A percentile compares a stretch with the other conserved stretches of the same genome.
phyloP scores from a whole-genome alignment of 1,284 basidiomycete genomes.

The Boletus semigastroideus region DNA sequence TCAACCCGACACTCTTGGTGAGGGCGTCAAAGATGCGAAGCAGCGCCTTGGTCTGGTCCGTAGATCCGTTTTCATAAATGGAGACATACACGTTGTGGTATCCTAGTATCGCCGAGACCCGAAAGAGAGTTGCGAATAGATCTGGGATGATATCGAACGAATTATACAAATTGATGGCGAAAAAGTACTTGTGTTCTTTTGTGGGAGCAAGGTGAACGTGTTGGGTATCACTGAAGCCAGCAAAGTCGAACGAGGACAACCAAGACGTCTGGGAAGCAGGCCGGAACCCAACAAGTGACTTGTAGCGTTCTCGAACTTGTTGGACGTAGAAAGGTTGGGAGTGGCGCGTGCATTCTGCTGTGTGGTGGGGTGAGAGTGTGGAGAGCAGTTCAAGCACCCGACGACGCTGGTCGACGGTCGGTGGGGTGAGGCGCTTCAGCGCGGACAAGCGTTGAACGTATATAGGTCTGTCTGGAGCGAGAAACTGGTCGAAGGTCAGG shows the following conservation, averaged over 20 bases:
- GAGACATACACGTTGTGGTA: slow-evolving; percentile 96
- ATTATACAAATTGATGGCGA: slow-evolving; percentile 97
- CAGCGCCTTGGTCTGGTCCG: slow-evolving; percentile 94
- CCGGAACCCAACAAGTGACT: slow-evolving; percentile 76
- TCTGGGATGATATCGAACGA: slow-evolving; percentile 98
- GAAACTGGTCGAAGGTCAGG: slow-evolving; percentile 18
- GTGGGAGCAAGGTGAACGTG: slow-evolving; percentile 38
- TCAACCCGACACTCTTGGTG: slow-evolving; percentile 83
- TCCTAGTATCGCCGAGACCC: slow-evolving; percentile 83
- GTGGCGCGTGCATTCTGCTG: slow-evolving; percentile 83
- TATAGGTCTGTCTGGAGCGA: slow-evolving; percentile 46
- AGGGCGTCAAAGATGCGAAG: slow-evolving; percentile 91
- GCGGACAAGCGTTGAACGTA: slow-evolving; percentile 47
- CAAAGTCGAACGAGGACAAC: slow-evolving; percentile 52
- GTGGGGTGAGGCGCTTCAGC: slow-evolving; percentile 62
- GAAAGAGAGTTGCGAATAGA: slow-evolving; percentile 93
- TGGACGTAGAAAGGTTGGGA: slow-evolving; percentile 81
- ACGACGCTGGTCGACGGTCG: slow-evolving; percentile 75
- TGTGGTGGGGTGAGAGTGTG: slow-evolving; percentile 85
- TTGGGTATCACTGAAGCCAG: slow-evolving; percentile 46
- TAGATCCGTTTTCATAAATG: slow-evolving; percentile 96
- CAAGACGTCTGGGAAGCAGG: slow-evolving; percentile 58
- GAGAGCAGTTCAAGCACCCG: slow-evolving; percentile 86
- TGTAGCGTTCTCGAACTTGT: slow-evolving; percentile 84
- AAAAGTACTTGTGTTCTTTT: slow-evolving; percentile 92